A percentile compares a stretch with the other conserved stretches of the same genome.
phyloP scores from a whole-genome alignment of 2,329 filamentous ascomycete species.

The Colletotrichum scovillei region DNA sequence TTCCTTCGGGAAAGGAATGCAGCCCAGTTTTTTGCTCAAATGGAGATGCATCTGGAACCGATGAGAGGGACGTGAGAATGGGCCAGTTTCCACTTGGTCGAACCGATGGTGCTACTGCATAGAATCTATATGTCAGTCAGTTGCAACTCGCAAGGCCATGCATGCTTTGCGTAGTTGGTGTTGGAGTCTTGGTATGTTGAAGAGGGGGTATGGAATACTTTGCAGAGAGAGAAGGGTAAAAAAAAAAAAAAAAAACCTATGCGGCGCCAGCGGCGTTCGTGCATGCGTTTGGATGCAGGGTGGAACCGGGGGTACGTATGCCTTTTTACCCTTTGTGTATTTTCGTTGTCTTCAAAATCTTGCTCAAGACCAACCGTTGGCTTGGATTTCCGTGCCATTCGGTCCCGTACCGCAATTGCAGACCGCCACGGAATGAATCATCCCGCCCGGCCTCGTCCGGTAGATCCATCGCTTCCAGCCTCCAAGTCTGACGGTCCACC shows the following conservation, averaged over 20 bases:
- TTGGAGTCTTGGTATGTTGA: no score
- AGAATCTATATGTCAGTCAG: constrained; percentile 8
- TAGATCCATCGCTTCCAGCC: constrained; percentile 24
- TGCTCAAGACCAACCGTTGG: constrained; percentile 29
- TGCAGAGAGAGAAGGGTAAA: neutral
- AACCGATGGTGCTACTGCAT: constrained; percentile 10
- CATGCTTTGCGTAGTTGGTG: neutral
- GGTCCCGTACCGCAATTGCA: constrained; percentile 14
- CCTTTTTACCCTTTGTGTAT: constrained; percentile 35
- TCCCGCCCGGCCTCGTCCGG: constrained; percentile 29
- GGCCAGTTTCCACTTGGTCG: neutral
- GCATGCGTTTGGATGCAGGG: constrained; percentile 30
- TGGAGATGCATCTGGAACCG: neutral
- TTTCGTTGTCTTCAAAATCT: constrained; percentile 19
- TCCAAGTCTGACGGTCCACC: constrained; percentile 13
- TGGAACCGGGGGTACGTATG: constrained; percentile 35
- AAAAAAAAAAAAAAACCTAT: neutral
- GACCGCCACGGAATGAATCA: constrained; percentile 24
- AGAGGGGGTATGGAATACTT: no score
- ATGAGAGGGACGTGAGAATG: neutral
- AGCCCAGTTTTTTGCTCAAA: constrained; percentile 7
- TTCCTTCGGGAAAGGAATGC: constrained; percentile 29
- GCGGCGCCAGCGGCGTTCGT: constrained; percentile 29
- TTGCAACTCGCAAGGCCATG: constrained; percentile 5
- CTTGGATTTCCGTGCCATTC: constrained; percentile 10